phyloP scores from a whole-genome alignment of 1,139 yeast species.

The Barnettozyma hawaiiensis region DNA sequence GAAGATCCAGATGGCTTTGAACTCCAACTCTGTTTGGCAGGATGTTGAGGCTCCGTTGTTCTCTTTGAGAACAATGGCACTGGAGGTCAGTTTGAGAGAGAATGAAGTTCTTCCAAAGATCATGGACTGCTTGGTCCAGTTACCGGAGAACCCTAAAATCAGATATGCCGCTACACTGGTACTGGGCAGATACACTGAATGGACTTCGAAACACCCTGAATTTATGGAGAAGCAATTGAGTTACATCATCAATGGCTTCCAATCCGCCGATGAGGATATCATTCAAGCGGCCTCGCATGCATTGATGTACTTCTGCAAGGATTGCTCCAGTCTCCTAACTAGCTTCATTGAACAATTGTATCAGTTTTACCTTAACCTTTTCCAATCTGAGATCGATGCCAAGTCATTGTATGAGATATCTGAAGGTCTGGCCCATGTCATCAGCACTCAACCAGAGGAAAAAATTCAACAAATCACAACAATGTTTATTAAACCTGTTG shows the following conservation, averaged over 20 bases:
- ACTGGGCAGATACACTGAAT: constrained; percentile 88
- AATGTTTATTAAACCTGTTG: constrained; percentile 65
- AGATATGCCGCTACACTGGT: constrained; percentile 91
- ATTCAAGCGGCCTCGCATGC: constrained; percentile 90
- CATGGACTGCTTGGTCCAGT: constrained; percentile 59
- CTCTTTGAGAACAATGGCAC: constrained; percentile 90
- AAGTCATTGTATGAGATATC: constrained; percentile 75
- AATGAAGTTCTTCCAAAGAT: constrained; percentile 69
- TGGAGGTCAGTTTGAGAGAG: constrained; percentile 71
- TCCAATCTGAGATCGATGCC: constrained; percentile 46
- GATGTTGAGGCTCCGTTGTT: constrained; percentile 85
- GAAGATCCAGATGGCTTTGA: constrained; percentile 26
- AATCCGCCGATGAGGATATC: constrained; percentile 43
- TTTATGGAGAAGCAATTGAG: constrained; percentile 76
- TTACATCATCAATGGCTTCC: constrained; percentile 78
- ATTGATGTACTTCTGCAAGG: constrained; percentile 89
- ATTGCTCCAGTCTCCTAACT: constrained; percentile 67
- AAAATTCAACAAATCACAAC: constrained; percentile 41
- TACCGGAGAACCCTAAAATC: constrained; percentile 84
- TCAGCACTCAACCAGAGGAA: constrained; percentile 48
- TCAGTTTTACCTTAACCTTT: constrained; percentile 65
- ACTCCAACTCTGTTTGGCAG: constrained; percentile 57
- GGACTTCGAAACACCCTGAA: constrained; percentile 87
- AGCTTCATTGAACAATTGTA: constrained; percentile 72
- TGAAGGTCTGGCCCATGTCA: constrained; percentile 86